These are phyloP conservation scores for Bonia amplexicaulis DNA, from an alignment of 176 grass and related monocot genomes.

Conservation along the genomic window DNA sequence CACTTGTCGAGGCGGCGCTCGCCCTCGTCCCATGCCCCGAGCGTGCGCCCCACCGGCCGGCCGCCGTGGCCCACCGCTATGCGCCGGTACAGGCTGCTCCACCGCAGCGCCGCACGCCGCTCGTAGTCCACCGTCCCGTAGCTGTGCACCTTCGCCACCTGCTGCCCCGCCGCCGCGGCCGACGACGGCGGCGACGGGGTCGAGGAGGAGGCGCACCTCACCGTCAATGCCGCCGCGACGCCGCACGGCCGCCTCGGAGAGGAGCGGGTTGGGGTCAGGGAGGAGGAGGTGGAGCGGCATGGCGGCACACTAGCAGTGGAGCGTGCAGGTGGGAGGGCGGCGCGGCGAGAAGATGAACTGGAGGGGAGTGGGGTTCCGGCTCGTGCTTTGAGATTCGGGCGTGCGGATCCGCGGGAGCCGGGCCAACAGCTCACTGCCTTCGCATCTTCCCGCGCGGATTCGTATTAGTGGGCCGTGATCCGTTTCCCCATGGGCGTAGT, in stretches of 20 bases:
- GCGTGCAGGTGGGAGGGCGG: background rate
- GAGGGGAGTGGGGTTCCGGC: background rate
- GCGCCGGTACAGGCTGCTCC: constrained; percentile 67
- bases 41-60: constrained; percentile 27
- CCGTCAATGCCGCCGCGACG: background rate
- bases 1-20: constrained; percentile 74
- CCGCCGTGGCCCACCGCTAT: constrained; percentile 42
- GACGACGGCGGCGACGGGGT: background rate
- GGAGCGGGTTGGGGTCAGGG: background rate
- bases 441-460: constrained; percentile 49
- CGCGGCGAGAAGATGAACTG: background rate
- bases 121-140: constrained; percentile 75
- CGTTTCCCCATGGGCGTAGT: background rate
- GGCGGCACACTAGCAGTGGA: background rate
- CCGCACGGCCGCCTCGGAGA: background rate
- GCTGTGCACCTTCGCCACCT: constrained; percentile 63
- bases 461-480: constrained; percentile 37
- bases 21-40: constrained; percentile 61
- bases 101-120: constrained; percentile 44
- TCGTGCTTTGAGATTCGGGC: constrained; percentile 27
- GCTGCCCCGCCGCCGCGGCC: constrained; percentile 20
- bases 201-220: constrained; percentile 34
- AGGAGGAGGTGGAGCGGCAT: constrained; percentile 58
- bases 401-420: background rate
- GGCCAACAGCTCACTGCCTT: background rate